Base-by-base conservation (phyloP, 2,329 filamentous ascomycete species). In the Exophiala lecanii-corni region DNA sequence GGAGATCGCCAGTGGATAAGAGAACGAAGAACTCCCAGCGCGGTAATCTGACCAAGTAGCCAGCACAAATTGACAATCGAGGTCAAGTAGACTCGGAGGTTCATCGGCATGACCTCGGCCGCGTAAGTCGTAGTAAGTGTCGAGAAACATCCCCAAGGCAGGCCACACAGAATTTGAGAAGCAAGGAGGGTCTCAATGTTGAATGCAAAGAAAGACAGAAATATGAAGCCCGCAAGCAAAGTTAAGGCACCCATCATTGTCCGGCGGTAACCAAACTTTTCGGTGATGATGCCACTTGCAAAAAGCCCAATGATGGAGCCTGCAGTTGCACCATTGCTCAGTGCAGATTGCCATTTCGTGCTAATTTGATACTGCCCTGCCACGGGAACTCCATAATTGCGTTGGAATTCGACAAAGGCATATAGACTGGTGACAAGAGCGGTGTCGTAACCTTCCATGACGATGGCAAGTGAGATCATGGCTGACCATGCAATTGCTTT, bases 391-490 rank as follows among this genome's bases (percentile, higher is more conserved):
- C 75, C 75, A 46, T 70, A 70, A 38, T 66, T 67, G 31, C 49
- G 53, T 42, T 64, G 66, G 54, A 69, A 69, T 38, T 62, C 57
- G 1, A 55, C 53, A 45, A 69, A 69, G 51, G 57, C 66, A 68
- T 79, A 89, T 60, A 92, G 89, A 65, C 89, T 89, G 69, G 84
- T 87, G 57, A 92, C 79, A 41, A 94, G 71, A 56, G 78, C 81
- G 47, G 92, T 73, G 59, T 94, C 86, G 68, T 91, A 94, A 18
- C 46, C 33, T 64, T 94, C 88, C 89, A 94, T 94, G 57, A 79
- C 81, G 59, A 94, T 92, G 61, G 84, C 89, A 0, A 86, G 89
- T 15, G 84, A 89, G 64, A 95, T 89, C 12, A 26, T 12, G 12
- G 12, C 12, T 7, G 23, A 26, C 23, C 23, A 26, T 7, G 7